phyloP scores from a whole-genome alignment of 1,139 yeast genomes.

The Candida sojae region DNA sequence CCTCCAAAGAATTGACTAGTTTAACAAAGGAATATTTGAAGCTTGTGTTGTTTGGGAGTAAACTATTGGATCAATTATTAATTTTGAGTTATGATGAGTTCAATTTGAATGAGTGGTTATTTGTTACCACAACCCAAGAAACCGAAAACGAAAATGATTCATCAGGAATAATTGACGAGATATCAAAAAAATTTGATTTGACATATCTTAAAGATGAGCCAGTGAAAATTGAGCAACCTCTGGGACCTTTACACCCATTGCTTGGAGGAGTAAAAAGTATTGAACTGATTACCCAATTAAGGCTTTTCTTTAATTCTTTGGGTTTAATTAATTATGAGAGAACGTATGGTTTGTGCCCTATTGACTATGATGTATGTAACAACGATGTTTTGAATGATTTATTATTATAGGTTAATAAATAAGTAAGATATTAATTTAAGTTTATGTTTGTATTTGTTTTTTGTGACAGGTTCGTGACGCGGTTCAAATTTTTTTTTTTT shows the following conservation, averaged over 20 bases:
- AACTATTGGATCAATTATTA: conserved; percentile 73
- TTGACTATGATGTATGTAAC: conserved; percentile 53
- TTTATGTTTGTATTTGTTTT: not conserved
- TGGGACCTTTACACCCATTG: conserved; percentile 40
- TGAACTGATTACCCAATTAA: conserved; percentile 51
- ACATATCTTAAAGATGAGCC: conserved; percentile 36
- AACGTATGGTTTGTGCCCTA: conserved; percentile 54
- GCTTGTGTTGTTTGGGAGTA: conserved; percentile 61
- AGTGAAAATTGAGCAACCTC: conserved; percentile 22
- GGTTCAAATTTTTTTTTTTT: not conserved
- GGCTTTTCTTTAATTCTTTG: conserved; percentile 69
- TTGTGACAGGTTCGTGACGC: not conserved
- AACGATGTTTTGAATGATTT: conserved; percentile 57
- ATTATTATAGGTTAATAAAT: conserved; percentile 12
- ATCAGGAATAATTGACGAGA: conserved; percentile 42
- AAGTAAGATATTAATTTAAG: not conserved
- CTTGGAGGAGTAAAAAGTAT: conserved; percentile 47
- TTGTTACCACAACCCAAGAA: conserved; percentile 71
- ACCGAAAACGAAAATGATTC: conserved; percentile 40
- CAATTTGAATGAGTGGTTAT: conserved; percentile 81
- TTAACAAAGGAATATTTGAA: conserved; percentile 40
- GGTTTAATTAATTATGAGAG: conserved; percentile 76
- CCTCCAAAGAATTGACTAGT: conserved; percentile 31
- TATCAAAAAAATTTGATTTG: conserved; percentile 44
- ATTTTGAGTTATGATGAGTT: conserved; percentile 77